Conservation (phyloP, 495 filamentous ascomycete species). For the Aspergillus biplanus region DNA sequence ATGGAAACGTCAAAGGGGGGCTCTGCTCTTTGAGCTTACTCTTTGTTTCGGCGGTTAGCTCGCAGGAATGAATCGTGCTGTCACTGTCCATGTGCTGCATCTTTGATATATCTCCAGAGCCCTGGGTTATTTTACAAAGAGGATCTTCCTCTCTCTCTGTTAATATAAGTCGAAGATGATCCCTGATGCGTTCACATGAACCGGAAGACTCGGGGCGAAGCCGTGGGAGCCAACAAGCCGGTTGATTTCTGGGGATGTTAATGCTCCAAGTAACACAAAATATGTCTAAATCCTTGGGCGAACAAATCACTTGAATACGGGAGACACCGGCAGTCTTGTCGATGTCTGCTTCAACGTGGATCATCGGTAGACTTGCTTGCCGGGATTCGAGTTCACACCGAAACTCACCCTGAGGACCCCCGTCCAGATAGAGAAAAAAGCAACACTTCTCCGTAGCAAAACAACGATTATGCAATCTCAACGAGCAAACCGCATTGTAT, state of each 20-base stretch:
- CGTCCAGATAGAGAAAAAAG: slow-evolving; percentile 35
- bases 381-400: slow-evolving; percentile 23
- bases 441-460: slow-evolving; percentile 42
- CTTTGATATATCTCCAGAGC: neutral
- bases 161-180: slow-evolving; percentile 20
- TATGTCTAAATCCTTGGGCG: slow-evolving; percentile 28
- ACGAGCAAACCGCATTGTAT: slow-evolving; percentile 38
- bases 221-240: slow-evolving; percentile 34
- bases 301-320: slow-evolving; percentile 32
- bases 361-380: slow-evolving; percentile 18
- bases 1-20: neutral
- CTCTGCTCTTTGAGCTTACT: neutral
- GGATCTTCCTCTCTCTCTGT: slow-evolving; percentile 1
- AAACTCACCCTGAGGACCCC: slow-evolving; percentile 40
- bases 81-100: neutral
- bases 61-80: neutral
- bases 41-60: neutral
- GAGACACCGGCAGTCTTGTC: slow-evolving; percentile 24
- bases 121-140: neutral
- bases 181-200: slow-evolving; percentile 11
- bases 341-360: slow-evolving; percentile 23
- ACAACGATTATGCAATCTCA: slow-evolving; percentile 34
- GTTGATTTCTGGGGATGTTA: slow-evolving; percentile 13
- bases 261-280: slow-evolving; percentile 39
- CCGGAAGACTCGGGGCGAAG: slow-evolving; percentile 24